Evolutionary conservation across 1,284 basidiomycete species (phyloP).

Genomic region (Trichosporon inkin): DNA sequence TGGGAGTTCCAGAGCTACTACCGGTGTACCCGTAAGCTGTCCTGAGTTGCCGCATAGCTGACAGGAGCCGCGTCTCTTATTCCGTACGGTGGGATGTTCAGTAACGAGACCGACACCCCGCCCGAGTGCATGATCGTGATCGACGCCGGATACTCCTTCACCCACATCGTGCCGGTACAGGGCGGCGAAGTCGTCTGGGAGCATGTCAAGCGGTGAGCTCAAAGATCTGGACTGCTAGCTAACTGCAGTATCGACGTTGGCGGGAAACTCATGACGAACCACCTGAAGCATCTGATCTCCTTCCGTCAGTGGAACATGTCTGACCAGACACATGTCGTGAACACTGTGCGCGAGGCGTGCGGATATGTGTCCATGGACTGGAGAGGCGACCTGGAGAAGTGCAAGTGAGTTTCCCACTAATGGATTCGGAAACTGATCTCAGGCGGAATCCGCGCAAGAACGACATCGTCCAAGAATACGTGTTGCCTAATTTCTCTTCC

Average conservation of each 20-base stretch:
- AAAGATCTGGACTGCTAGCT: neutral
- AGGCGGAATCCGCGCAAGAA: constrained; percentile 52
- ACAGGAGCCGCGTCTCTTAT: constrained; percentile 68
- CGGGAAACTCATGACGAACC: constrained; percentile 89
- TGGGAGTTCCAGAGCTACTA: constrained; percentile 84
- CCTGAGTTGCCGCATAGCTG: neutral
- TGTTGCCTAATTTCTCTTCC: constrained; percentile 76
- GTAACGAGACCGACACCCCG: constrained; percentile 51
- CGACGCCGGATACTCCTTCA: constrained; percentile 88
- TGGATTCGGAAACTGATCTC: neutral
- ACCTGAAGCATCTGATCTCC: constrained; percentile 86
- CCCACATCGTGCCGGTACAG: constrained; percentile 82
- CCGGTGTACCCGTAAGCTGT: constrained; percentile 70
- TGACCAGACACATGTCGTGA: constrained; percentile 85
- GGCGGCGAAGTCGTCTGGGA: constrained; percentile 68
- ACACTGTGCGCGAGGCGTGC: constrained; percentile 79
- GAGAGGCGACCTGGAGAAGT: constrained; percentile 67
- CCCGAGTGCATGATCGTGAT: constrained; percentile 79
- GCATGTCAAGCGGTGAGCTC: constrained; percentile 68
- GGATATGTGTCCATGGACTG: constrained; percentile 80
- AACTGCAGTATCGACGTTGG: constrained; percentile 75
- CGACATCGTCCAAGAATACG: constrained; percentile 75
- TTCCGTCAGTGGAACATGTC: constrained; percentile 98
- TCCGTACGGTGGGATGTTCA: constrained; percentile 65
- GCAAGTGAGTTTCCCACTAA: constrained; percentile 59